These are phyloP conservation scores for Yarrowia porcina DNA, from an alignment of 805 yeast species.

Conservation along the genomic window DNA sequence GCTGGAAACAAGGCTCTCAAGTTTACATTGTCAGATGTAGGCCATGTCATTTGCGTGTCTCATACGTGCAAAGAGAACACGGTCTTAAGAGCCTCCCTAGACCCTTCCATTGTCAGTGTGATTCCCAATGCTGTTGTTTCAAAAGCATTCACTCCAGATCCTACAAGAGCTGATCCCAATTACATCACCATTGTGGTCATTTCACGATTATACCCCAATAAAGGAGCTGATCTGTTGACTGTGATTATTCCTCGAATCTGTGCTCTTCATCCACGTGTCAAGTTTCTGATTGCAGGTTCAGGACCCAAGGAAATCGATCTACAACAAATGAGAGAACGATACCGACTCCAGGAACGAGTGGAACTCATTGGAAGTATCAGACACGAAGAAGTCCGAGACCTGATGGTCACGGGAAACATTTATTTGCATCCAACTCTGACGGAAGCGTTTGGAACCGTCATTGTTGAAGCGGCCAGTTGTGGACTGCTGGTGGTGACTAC, in stretches of 20 bases:
- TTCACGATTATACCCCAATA: conserved; percentile 88
- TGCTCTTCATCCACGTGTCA: conserved; percentile 54
- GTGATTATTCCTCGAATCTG: conserved; percentile 86
- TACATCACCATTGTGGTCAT: conserved; percentile 83
- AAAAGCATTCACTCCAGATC: conserved; percentile 58
- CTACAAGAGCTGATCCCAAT: conserved; percentile 37
- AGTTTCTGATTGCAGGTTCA: conserved; percentile 89
- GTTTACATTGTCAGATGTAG: conserved; percentile 80
- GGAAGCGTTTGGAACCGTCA: conserved; percentile 96
- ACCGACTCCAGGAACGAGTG: conserved; percentile 82
- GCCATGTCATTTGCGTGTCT: conserved; percentile 93
- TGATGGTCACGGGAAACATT: conserved; percentile 90
- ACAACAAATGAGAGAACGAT: conserved; percentile 90
- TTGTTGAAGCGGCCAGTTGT: conserved; percentile 97
- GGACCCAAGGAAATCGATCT: conserved; percentile 94
- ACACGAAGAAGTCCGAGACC: conserved; percentile 89
- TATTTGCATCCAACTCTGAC: conserved; percentile 91
- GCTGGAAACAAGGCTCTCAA: conserved; percentile 81
- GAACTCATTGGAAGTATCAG: conserved; percentile 79
- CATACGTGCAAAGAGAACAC: conserved; percentile 96
- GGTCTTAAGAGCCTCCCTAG: conserved; percentile 77
- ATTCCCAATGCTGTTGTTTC: conserved; percentile 97
- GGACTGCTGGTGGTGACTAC: conserved; percentile 92
- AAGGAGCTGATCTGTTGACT: conserved; percentile 86
- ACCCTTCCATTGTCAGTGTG: conserved; percentile 76